Percentiles rank a stretch among this genome's conserved stretches.
These are phyloP conservation scores for Syncephalastrum contaminatum DNA, from an alignment of 371 early-diverging fungal genomes.

Conservation along the genomic window DNA sequence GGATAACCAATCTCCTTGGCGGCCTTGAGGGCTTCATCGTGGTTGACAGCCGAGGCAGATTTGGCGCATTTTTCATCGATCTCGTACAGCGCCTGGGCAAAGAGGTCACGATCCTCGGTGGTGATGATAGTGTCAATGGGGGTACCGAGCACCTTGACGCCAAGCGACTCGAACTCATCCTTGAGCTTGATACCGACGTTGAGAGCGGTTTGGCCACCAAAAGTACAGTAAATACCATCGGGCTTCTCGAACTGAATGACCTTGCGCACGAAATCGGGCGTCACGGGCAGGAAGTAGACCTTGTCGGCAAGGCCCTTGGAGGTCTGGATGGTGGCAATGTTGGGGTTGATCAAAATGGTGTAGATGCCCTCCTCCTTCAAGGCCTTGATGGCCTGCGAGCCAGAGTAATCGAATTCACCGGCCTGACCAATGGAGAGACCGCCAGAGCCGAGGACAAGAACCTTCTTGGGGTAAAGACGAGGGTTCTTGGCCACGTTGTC, in stretches of 20 bases:
- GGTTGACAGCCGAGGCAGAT: slow-evolving; percentile 72
- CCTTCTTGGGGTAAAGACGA: slow-evolving; percentile 68
- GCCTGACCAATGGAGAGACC: slow-evolving; percentile 97
- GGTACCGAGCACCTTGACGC: slow-evolving; percentile 92
- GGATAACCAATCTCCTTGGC: slow-evolving; percentile 90
- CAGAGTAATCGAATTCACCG: slow-evolving; percentile 98
- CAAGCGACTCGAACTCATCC: slow-evolving; percentile 80
- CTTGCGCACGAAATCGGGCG: slow-evolving; percentile 89
- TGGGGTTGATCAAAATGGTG: slow-evolving; percentile 93
- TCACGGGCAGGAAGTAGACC: slow-evolving; percentile 94
- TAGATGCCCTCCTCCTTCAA: slow-evolving; percentile 92
- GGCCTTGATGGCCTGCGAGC: slow-evolving; percentile 96
- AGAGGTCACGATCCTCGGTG: slow-evolving; percentile 94
- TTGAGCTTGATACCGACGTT: slow-evolving; percentile 90
- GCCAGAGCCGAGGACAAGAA: slow-evolving; percentile 94
- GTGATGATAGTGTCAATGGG: slow-evolving; percentile 87
- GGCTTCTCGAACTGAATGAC: slow-evolving; percentile 91
- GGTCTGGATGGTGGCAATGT: slow-evolving; percentile 97
- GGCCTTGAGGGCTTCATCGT: slow-evolving; percentile 82
- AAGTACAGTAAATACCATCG: slow-evolving; percentile 93
- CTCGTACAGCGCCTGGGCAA: slow-evolving; percentile 81
- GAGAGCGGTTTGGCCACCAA: slow-evolving; percentile 96
- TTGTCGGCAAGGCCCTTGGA: slow-evolving; percentile 92
- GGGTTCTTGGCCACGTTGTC: slow-evolving; percentile 57
- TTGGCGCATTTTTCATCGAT: slow-evolving; percentile 87